Percentiles rank a stretch among this genome's conserved stretches.
phyloP scores from a whole-genome alignment of 768 basidiomycete species.

The Boletus subcaerulescens region DNA sequence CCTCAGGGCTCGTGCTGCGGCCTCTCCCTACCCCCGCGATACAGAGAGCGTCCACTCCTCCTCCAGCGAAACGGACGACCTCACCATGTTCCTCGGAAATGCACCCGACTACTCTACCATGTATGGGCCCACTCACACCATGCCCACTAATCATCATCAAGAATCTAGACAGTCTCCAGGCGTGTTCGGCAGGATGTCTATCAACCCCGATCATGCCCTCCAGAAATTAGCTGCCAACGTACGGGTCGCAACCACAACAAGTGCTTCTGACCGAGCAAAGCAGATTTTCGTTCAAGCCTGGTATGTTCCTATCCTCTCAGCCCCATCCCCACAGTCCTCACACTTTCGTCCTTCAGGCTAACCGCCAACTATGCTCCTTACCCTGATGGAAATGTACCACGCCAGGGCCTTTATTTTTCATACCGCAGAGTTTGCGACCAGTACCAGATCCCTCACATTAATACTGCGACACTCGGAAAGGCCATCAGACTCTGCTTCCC shows the following conservation, averaged over 20 bases:
- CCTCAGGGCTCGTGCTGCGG: conserved; percentile 74
- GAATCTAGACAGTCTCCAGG: conserved; percentile 62
- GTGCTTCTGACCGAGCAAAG: conserved; percentile 86
- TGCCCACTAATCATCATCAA: conserved; percentile 39
- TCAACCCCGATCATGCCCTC: conserved; percentile 73
- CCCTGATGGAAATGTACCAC: conserved; percentile 89
- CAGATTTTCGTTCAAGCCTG: conserved; percentile 93
- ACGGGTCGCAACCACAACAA: conserved; percentile 84
- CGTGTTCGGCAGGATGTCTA: conserved; percentile 72
- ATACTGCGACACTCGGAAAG: conserved; percentile 93
- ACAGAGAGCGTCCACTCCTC: conserved; percentile 85
- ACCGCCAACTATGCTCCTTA: conserved; percentile 88
- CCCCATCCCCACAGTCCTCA: conserved; percentile 18
- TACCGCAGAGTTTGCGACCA: conserved; percentile 90
- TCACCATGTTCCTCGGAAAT: conserved; percentile 69
- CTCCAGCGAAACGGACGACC: conserved; percentile 86
- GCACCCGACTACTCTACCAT: conserved; percentile 65
- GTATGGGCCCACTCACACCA: conserved; percentile 46
- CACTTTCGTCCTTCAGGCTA: conserved; percentile 52
- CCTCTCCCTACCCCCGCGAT: conserved; percentile 84
- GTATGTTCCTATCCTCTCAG: conserved; percentile 44
- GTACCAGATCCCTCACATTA: conserved; percentile 91
- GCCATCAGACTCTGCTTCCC: conserved; percentile 92
- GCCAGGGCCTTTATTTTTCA: conserved; percentile 92
- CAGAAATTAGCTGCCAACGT: conserved; percentile 88